phyloP scores from a whole-genome alignment of 129 eudicot genomes.

The Artemisia annua region DNA sequence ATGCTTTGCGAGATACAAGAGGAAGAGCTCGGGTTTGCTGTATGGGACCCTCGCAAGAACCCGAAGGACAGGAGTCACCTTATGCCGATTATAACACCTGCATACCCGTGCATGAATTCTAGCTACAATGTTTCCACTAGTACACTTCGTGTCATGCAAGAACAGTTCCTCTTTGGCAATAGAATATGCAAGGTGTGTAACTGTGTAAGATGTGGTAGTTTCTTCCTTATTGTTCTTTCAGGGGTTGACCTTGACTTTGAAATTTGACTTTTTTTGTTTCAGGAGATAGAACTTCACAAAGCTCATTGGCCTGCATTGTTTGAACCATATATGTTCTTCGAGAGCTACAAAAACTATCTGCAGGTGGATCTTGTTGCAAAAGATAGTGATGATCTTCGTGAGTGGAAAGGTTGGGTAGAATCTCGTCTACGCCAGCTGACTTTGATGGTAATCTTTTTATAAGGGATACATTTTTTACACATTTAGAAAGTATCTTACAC shows the following conservation, averaged over 20 bases:
- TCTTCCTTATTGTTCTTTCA: too few relatives aligned
- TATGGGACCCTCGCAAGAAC: conserved; percentile 90
- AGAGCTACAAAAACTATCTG: conserved; percentile 78
- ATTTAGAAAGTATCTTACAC: too few relatives aligned
- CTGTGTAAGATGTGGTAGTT: too few relatives aligned
- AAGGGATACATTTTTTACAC: too few relatives aligned
- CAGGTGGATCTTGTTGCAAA: conserved; percentile 80
- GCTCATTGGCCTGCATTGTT: conserved; percentile 75
- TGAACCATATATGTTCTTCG: conserved; percentile 80
- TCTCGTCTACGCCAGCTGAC: conserved; percentile 91
- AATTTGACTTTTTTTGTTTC: conserved; percentile 6
- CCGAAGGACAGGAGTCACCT: conserved; percentile 75
- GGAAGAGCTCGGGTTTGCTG: conserved; percentile 72
- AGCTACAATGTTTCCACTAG: conserved; percentile 93
- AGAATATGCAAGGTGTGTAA: conserved; percentile 65
- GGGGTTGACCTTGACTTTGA: background rate
- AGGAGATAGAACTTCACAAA: conserved; percentile 81
- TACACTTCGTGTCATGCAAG: conserved; percentile 85
- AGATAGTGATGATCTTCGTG: conserved; percentile 70
- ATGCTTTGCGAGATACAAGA: conserved; percentile 87
- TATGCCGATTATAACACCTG: conserved; percentile 95
- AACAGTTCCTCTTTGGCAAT: conserved; percentile 76
- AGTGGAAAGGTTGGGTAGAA: conserved; percentile 99
- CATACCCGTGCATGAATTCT: conserved; percentile 99
- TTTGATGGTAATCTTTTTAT: conserved; percentile 54